phyloP scores from a whole-genome alignment of 768 basidiomycete genomes.

The Gloeopeniophorella convolvens region DNA sequence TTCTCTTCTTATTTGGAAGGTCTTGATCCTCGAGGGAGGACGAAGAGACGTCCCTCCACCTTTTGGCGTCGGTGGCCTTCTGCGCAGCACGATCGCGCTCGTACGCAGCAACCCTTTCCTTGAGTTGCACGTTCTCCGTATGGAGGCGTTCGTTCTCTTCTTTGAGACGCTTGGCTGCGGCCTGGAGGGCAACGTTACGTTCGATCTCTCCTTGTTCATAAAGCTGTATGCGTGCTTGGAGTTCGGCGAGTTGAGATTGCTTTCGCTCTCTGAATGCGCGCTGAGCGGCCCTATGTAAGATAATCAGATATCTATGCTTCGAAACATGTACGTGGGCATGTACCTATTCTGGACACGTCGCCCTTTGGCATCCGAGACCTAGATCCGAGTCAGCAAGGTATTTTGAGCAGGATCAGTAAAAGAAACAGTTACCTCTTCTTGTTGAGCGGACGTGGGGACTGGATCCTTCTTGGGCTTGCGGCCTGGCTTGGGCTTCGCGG shows the following conservation, averaged over 20 bases:
- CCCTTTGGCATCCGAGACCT: slow-evolving; percentile 45
- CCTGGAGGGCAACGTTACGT: slow-evolving; percentile 78
- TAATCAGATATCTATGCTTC: slow-evolving; percentile 1
- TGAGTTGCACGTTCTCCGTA: slow-evolving; percentile 57
- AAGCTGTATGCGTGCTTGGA: slow-evolving; percentile 76
- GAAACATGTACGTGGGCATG: background rate
- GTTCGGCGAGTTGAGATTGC: slow-evolving; percentile 80
- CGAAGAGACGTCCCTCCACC: slow-evolving; percentile 46
- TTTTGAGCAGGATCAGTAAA: background rate
- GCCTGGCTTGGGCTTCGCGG: slow-evolving; percentile 81
- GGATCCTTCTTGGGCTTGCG: slow-evolving; percentile 79
- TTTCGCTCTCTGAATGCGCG: slow-evolving; percentile 87
- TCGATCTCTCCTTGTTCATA: slow-evolving; percentile 92
- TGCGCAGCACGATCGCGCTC: slow-evolving; percentile 23
- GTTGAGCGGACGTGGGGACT: slow-evolving; percentile 32
- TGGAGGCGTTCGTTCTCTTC: slow-evolving; percentile 78
- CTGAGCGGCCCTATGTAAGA: slow-evolving; percentile 64
- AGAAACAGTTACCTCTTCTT: slow-evolving; percentile 41
- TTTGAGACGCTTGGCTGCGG: slow-evolving; percentile 75
- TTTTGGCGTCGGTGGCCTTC: slow-evolving; percentile 42
- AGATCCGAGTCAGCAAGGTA: slow-evolving; percentile 19
- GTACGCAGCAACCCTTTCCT: slow-evolving; percentile 32
- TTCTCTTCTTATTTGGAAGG: slow-evolving; percentile 35
- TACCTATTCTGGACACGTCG: slow-evolving; percentile 74
- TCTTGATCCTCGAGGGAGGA: slow-evolving; percentile 18